These are phyloP conservation scores for Pterocarpus macrocarpus DNA, from an alignment of 306 rosid genomes.

Conservation along the genomic window DNA sequence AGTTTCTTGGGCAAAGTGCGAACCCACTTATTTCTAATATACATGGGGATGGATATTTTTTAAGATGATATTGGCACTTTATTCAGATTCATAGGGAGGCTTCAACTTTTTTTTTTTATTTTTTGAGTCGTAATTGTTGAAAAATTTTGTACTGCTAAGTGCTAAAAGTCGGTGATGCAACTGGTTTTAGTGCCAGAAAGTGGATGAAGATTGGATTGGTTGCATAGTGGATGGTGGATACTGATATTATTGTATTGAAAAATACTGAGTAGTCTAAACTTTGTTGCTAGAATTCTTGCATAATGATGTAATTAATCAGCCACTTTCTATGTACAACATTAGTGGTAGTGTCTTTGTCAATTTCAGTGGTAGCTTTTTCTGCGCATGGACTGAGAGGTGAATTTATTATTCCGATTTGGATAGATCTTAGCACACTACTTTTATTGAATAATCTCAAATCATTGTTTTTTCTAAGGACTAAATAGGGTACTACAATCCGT, in stretches of 20 bases:
- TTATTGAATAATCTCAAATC: slow-evolving; percentile 42
- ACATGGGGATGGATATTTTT: slow-evolving; percentile 48
- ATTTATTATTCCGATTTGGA: slow-evolving; percentile 44
- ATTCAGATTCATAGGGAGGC: slow-evolving; percentile 26
- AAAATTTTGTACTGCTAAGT: slow-evolving; percentile 18
- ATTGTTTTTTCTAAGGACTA: slow-evolving; percentile 14
- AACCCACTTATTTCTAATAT: slow-evolving; percentile 57
- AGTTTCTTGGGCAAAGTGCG: slow-evolving; percentile 77
- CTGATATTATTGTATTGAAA: background rate
- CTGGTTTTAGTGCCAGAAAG: slow-evolving; percentile 39
- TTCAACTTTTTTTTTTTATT: slow-evolving; percentile 1
- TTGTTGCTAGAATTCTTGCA: background rate
- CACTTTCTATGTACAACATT: background rate
- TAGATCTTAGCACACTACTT: slow-evolving; percentile 40
- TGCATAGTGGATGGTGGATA: slow-evolving; percentile 1
- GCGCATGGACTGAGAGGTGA: background rate
- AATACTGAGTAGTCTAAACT: background rate
- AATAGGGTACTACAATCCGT: slow-evolving; percentile 55
- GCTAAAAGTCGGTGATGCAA: slow-evolving; percentile 6
- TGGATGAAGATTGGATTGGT: slow-evolving; percentile 15
- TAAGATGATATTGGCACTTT: slow-evolving; percentile 51
- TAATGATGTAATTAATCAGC: slow-evolving; percentile 4
- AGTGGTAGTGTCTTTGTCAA: slow-evolving; percentile 33
- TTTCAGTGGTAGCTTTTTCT: slow-evolving; percentile 32
- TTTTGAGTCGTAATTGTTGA: slow-evolving; percentile 44